Evolutionary conservation across 2,329 filamentous ascomycete species (phyloP), one percentile per base, ranked within the genome.

Genomic region (Ophiostoma tasmaniense): DNA sequence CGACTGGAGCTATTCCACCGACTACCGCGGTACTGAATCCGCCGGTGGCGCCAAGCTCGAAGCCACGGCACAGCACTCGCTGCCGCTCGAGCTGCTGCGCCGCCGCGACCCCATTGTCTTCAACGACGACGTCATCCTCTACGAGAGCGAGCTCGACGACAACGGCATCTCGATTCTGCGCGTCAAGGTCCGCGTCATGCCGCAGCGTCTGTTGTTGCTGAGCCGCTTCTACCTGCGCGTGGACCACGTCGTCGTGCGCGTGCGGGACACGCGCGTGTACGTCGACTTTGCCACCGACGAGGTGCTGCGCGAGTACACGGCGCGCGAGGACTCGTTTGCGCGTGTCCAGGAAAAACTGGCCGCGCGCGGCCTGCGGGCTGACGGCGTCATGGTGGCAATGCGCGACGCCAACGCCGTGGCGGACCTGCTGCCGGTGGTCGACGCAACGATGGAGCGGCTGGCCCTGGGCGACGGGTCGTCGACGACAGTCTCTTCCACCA

Each of bases 121-220:
- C 83, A 96, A 96, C 77, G 94, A 98, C 80, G 93, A 98, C 75
- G 92, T 99, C 52, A 88, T 97, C 74, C 84, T 99, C 65, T 99
- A 96, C 78, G 95, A 99, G 81, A 96, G 96, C 80, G 95, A 99
- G 82, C 86, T 99, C 64, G 95, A 97, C 71, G 95, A 99, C 79
- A 99, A 99, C 76, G 95, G 95, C 71, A 95, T 98, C 74, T 92
- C 92, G 37, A 85, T 97, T 76, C 83, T 96, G 70, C 96, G 89
- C 71, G 92, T 90, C 79, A 99, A 99, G 82, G 82, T 98, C 66
- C 85, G 95, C 70, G 94, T 98, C 69, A 97, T 98, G 89, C 92
- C 93, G 68, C 87, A 89, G 74, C 85, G 95, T 68, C 88, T 99
- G 80, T 84, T 99, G 68, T 82, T 99, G 71, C 85, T 99, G 3